Percentiles rank a stretch among this genome's conserved stretches.
These are phyloP conservation scores for Chaetomiaceae sp. DNA, from an alignment of 2,329 filamentous ascomycete genomes.

Conservation along the genomic window DNA sequence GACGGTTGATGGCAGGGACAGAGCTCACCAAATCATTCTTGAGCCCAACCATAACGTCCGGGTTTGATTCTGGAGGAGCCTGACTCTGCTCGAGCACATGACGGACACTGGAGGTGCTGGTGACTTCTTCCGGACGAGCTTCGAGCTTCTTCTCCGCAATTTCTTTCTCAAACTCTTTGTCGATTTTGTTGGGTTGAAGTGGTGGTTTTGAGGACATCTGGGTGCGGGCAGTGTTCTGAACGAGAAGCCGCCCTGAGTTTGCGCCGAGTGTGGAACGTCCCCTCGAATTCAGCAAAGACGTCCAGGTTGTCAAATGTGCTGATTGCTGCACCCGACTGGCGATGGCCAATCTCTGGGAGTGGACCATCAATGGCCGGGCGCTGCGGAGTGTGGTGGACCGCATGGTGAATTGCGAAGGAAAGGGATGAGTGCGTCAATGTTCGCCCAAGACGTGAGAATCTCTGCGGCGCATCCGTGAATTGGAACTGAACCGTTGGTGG, in stretches of 20 bases:
- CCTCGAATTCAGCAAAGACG: background rate
- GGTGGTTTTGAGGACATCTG: slow-evolving; percentile 22
- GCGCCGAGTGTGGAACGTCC: background rate
- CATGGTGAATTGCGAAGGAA: background rate
- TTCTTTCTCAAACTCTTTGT: slow-evolving; percentile 51
- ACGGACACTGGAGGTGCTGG: slow-evolving; percentile 49
- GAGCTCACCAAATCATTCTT: slow-evolving; percentile 51
- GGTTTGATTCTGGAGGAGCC: slow-evolving; percentile 10
- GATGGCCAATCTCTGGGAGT: slow-evolving; percentile 3
- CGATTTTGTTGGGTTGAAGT: slow-evolving; percentile 36
- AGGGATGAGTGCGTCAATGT: too few relatives aligned
- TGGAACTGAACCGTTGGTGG: background rate
- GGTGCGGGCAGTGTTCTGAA: slow-evolving; percentile 3
- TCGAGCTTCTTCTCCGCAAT: slow-evolving; percentile 50
- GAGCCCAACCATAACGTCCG: slow-evolving; percentile 31
- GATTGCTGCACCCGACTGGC: background rate
- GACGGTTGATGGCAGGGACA: too few relatives aligned
- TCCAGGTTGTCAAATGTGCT: background rate
- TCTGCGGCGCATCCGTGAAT: too few relatives aligned
- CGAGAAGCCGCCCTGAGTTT: background rate
- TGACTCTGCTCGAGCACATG: slow-evolving; percentile 40
- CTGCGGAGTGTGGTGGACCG: slow-evolving; percentile 18
- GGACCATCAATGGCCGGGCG: slow-evolving; percentile 16
- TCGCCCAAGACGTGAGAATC: too few relatives aligned
- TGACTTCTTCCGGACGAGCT: slow-evolving; percentile 54